Conservation (phyloP, 176 grass and related monocot genomes). For the Dactylis glomerata region DNA sequence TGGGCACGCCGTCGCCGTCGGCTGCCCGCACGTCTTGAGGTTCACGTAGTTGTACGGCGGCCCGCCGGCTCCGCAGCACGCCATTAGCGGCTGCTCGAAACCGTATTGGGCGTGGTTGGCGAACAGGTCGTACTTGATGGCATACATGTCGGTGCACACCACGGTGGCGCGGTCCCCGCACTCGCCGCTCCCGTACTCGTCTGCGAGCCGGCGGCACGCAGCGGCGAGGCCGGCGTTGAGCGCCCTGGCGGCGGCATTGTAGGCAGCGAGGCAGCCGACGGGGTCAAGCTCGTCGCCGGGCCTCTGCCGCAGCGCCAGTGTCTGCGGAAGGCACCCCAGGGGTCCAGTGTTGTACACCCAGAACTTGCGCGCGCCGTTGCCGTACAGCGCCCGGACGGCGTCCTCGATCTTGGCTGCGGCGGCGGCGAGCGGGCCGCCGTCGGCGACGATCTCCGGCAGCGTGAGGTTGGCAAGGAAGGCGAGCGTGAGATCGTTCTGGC, state of each 20-base stretch:
- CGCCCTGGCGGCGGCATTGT: conserved; percentile 17
- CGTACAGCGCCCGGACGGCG: conserved; percentile 16
- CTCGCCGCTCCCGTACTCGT: neutral
- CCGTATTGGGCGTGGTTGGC: conserved; percentile 28
- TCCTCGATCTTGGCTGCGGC: neutral
- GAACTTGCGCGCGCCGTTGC: conserved; percentile 23
- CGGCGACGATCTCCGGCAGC: neutral
- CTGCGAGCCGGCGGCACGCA: conserved; percentile 3
- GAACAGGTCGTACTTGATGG: conserved; percentile 42
- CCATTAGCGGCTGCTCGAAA: conserved; percentile 40
- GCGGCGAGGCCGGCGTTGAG: conserved; percentile 21
- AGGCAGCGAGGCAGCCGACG: conserved; percentile 26
- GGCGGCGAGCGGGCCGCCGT: neutral
- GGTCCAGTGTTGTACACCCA: conserved; percentile 38
- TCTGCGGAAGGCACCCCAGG: conserved; percentile 27
- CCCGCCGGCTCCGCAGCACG: conserved; percentile 37
- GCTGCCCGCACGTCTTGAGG: conserved; percentile 20
- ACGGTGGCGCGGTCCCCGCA: neutral
- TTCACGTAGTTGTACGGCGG: conserved; percentile 36
- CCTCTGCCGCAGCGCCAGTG: conserved; percentile 7
- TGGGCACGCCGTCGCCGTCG: conserved; percentile 19
- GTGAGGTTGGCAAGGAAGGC: conserved; percentile 33
- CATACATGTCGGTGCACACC: conserved; percentile 35
- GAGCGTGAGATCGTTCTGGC: conserved; percentile 26
- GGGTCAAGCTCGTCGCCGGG: conserved; percentile 24